phyloP scores from a whole-genome alignment of 495 filamentous ascomycete species.

The Thozetella sp. region DNA sequence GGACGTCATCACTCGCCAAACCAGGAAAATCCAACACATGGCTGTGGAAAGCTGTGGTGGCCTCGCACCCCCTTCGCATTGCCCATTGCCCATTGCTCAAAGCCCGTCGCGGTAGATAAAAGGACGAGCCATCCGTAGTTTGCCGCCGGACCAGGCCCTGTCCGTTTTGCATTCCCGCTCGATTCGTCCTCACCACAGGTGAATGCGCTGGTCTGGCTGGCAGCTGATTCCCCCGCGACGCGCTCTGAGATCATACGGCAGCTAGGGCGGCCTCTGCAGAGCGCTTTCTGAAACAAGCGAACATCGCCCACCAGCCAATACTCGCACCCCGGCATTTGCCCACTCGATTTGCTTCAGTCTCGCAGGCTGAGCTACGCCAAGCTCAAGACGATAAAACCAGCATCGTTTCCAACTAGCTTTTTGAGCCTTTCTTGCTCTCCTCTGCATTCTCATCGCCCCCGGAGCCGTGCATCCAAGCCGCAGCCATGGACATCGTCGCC shows the following conservation, averaged over 20 bases:
- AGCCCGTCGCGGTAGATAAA: no score
- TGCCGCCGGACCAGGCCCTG: no score
- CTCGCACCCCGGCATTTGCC: not conserved
- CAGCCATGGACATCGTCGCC: conserved; percentile 19
- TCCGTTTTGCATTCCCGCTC: not conserved
- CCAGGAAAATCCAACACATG: not conserved
- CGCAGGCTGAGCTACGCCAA: conserved; percentile 3
- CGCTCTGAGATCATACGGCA: no score
- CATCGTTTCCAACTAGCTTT: conserved; percentile 6
- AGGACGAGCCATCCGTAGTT: no score
- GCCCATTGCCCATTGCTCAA: no score
- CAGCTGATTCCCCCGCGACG: not conserved
- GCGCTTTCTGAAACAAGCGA: conserved; percentile 10
- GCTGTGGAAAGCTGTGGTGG: not conserved
- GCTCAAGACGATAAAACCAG: conserved; percentile 2
- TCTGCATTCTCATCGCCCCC: not conserved
- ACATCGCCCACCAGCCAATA: conserved; percentile 4
- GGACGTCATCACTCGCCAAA: not conserved
- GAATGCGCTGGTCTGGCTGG: no score
- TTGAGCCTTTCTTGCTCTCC: conserved; percentile 7
- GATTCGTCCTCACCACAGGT: not conserved
- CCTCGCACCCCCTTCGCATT: no score
- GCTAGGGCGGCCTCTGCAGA: not conserved
- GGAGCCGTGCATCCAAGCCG: not conserved
- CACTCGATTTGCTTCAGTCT: not conserved